Percentiles rank a stretch among this genome's conserved stretches.
Evolutionary conservation across 345 rosid species (phyloP).

Genomic region (Moringa oleifera): DNA sequence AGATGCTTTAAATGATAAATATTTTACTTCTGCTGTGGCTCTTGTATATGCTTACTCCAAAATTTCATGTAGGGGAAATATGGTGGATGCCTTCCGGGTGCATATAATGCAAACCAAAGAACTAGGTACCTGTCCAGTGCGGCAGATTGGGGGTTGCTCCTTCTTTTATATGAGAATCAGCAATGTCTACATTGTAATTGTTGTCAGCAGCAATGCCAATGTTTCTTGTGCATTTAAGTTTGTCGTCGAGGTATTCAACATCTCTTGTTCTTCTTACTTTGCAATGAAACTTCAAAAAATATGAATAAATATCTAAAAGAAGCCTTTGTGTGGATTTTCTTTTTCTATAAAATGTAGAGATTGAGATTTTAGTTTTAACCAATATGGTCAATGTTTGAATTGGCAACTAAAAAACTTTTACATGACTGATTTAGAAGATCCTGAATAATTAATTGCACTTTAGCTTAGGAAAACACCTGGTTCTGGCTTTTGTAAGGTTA

Average conservation of each 20-base stretch:
- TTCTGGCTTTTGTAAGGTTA: background rate
- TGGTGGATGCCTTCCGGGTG: constrained; percentile 99
- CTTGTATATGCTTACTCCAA: background rate
- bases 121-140: constrained; percentile 91
- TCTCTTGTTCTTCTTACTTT: background rate
- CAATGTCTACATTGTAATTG: constrained; percentile 96
- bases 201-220: constrained; percentile 98
- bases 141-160: constrained; percentile 98
- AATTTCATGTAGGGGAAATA: constrained; percentile 62
- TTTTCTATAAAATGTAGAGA: background rate
- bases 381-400: background rate
- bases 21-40: background rate
- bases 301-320: no score
- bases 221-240: constrained; percentile 99
- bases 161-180: constrained; percentile 95
- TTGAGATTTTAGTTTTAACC: background rate
- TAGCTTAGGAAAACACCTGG: background rate
- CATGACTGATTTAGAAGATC: background rate
- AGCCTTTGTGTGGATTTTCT: background rate
- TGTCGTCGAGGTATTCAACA: constrained; percentile 72
- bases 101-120: constrained; percentile 99
- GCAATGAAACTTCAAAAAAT: background rate
- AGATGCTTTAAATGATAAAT: background rate
- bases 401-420: no score
- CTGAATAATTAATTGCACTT: background rate